Base-by-base conservation (phyloP, 2,329 filamentous ascomycete species). In the Cladorrhinum sp. region DNA sequence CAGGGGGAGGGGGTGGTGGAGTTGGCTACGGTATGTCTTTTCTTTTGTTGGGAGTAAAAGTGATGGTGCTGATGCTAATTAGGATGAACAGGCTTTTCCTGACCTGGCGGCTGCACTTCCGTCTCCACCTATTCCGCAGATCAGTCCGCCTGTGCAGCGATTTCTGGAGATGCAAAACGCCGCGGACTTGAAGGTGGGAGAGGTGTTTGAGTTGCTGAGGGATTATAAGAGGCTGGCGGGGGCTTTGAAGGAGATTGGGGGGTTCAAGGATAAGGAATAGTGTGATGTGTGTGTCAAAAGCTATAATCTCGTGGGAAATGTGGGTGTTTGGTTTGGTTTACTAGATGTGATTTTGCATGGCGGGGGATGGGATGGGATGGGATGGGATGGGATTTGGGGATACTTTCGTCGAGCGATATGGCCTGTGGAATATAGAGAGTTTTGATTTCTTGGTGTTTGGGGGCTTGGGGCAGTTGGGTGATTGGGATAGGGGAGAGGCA, bases 201-300 rank as follows among this genome's bases (percentile, higher is more conserved):
- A 94, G 68, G 86, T 94, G 18, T 75, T 88, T 23, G 84, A 89
- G 59, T 76, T 94, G 54, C 74, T 94, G 21, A 81, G 85, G 59
- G 90, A 94, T 72, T 94, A 94, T 69, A 84, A 90, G 68, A 80
- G 90, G 57, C 75, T 94, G 52, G 89, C 89, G 0, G 79, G 79
- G 26, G 84, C 83, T 8, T 72, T 93, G 60, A 85, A 85, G 67
- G 84, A 86, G 54, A 75, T 85, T 70, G 85, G 81, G 20, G 86
- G 84, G 9, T 86, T 89, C 69, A 80, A 81, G 62, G 76, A 74
- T 59, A 69, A 62, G 30, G 16, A 9, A 12, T n/a, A 42, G 26
- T 30, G 26, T n/a, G n/a, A n/a, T 4, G 5, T 30, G 26, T 30
- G 26, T 4, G 5, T 30, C 26, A 30, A 5, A 10, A 30, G 26